Conservation (phyloP, 2,329 filamentous ascomycete genomes). For the Leptographium radiaticola region DNA sequence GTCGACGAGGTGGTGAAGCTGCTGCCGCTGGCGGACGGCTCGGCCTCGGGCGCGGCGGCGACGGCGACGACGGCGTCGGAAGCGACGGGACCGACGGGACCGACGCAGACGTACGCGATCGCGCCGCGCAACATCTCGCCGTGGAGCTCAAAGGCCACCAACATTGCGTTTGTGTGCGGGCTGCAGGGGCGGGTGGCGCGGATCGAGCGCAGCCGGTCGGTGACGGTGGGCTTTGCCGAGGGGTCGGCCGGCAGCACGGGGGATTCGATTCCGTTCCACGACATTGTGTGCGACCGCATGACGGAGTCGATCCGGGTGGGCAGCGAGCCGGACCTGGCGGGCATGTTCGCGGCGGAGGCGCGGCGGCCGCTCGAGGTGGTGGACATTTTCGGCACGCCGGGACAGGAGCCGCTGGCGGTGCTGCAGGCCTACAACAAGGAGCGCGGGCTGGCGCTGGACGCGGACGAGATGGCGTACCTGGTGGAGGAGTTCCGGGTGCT, state of each 20-base stretch:
- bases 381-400: conserved; percentile 45
- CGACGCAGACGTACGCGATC: conserved; percentile 48
- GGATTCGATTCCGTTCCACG: conserved; percentile 36
- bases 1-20: conserved; percentile 31
- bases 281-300: conserved; percentile 86
- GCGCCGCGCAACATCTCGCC: conserved; percentile 80
- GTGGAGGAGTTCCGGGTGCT: conserved; percentile 67
- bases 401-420: conserved; percentile 48
- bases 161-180: conserved; percentile 84
- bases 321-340: conserved; percentile 43
- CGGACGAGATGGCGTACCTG: conserved; percentile 83
- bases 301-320: conserved; percentile 62
- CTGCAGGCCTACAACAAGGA: conserved; percentile 74
- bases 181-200: conserved; percentile 57
- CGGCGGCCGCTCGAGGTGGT: conserved; percentile 58
- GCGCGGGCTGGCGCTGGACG: conserved; percentile 75
- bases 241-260: conserved; percentile 27
- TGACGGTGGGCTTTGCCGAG: conserved; percentile 54
- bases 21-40: conserved; percentile 25
- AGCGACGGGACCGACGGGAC: conserved; percentile 25
- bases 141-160: conserved; percentile 95
- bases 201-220: conserved; percentile 74
- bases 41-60: conserved; percentile 22
- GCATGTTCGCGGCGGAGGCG: conserved; percentile 64
- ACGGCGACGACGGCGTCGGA: conserved; percentile 29